phyloP scores from a whole-genome alignment of 176 grass and related monocot species.

The Puccinellia tenuiflora region DNA sequence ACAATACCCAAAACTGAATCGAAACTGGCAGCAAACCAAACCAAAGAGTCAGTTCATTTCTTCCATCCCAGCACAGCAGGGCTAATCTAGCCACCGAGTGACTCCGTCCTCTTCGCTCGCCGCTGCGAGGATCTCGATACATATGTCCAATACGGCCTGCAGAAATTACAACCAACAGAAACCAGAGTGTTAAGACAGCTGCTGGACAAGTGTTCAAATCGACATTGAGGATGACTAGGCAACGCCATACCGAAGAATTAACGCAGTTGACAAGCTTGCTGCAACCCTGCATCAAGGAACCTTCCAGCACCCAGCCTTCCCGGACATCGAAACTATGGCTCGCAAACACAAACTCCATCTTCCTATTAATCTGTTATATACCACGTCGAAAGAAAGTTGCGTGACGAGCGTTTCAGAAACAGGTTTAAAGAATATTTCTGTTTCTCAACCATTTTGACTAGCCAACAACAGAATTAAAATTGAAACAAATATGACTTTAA shows the following conservation, averaged over 20 bases:
- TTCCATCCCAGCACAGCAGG: background rate
- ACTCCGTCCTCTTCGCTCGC: slow-evolving; percentile 80
- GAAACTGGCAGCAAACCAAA: background rate
- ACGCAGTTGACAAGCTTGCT: slow-evolving; percentile 82
- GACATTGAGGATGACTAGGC: background rate
- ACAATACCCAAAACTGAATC: slow-evolving; percentile 1
- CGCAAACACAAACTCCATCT: slow-evolving; percentile 90
- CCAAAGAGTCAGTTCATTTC: background rate
- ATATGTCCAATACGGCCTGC: slow-evolving; percentile 75
- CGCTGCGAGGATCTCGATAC: slow-evolving; percentile 72
- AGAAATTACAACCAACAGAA: background rate
- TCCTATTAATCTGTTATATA: slow-evolving; percentile 75
- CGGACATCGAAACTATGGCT: slow-evolving; percentile 89
- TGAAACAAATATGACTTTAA: background rate
- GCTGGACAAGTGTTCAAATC: background rate
- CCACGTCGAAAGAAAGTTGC: background rate
- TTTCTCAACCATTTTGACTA: background rate
- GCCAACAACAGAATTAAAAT: background rate
- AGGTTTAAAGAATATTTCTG: background rate
- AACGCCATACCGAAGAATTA: slow-evolving; percentile 67
- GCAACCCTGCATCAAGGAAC: slow-evolving; percentile 60
- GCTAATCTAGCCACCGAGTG: slow-evolving; percentile 66
- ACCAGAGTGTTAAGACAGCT: background rate
- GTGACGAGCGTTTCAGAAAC: background rate
- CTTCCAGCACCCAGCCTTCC: slow-evolving; percentile 82